These are phyloP conservation scores for Hypholoma fasciculare DNA, from an alignment of 768 basidiomycete species.

Conservation along the genomic window DNA sequence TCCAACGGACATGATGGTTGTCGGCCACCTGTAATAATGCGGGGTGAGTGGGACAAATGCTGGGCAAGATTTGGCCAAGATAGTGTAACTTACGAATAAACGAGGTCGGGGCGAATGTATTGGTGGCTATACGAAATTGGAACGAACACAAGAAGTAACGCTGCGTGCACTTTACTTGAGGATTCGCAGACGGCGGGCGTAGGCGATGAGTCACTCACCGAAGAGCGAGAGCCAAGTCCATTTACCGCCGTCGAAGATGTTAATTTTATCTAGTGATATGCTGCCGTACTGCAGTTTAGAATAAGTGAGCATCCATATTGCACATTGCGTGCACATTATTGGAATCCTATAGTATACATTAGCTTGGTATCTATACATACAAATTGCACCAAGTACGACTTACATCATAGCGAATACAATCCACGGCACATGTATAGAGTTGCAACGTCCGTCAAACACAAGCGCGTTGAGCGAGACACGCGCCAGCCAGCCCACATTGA, in stretches of 20 bases:
- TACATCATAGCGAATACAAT: neutral
- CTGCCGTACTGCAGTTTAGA: neutral
- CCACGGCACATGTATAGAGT: neutral
- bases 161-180: neutral
- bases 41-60: neutral
- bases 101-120: conserved; percentile 1
- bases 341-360: neutral
- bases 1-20: conserved; percentile 8
- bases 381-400: neutral
- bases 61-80: neutral
- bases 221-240: conserved; percentile 6
- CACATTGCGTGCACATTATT: neutral
- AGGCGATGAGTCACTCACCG: neutral
- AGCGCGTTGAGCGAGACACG: neutral
- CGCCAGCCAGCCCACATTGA: neutral
- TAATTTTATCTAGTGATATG: neutral
- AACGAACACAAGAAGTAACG: neutral
- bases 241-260: conserved; percentile 1
- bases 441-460: neutral
- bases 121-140: conserved; percentile 1
- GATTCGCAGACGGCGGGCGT: neutral
- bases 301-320: neutral
- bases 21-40: conserved; percentile 7
- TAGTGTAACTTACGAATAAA: conserved; percentile 10
- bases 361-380: neutral